Base-by-base conservation (phyloP, 306 rosid genomes). In the Cercis canadensis region DNA sequence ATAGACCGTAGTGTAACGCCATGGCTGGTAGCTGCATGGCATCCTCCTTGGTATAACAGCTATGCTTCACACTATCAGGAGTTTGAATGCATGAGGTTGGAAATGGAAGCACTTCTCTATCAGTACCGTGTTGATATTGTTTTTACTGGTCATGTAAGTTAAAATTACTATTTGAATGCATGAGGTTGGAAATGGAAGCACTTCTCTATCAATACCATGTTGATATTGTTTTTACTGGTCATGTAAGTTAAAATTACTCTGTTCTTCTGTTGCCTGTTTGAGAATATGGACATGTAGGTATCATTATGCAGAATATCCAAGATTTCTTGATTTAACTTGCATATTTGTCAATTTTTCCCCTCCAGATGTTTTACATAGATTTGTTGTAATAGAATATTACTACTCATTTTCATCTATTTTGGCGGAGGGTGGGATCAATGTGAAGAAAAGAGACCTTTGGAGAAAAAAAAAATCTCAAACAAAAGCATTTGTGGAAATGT, bases 101-200 rank as follows among this genome's bases (percentile, higher is more conserved):
- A 34, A 34, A 34, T 34, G 39, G 39, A 34, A 34, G 7, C 39
- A 34, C 39, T 34, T 34, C 39, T 34, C 39, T 34, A 34, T 7
- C 39, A 34, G 7, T 34, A 34, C 39, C 4, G 7, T 7, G 39
- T 34, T 34, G 39, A 34, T 34, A 34, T 34, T 7, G 39, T 34
- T 34, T 34, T 34, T 34, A 34, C 39, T 34, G 39, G 7, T 34
- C 39, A 34, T 34, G 39, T 34, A 34, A 34, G 39, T 7, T 34
- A 34, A 34, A 34, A 34, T 34, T 34, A 34, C 39, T 34, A 34
- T 34, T n/a, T n/a, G n/a, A n/a, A 78, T 88, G 97, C 72, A 93
- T 88, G 98, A 91, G 97, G 76, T 86, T 81, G 80, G 96, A 90
- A 82, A 93, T 93, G 96, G 98, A 93, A 84, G 86, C 76, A 45